Conservation (phyloP, 495 filamentous ascomycete genomes). For the Penicillium malachiteum region DNA sequence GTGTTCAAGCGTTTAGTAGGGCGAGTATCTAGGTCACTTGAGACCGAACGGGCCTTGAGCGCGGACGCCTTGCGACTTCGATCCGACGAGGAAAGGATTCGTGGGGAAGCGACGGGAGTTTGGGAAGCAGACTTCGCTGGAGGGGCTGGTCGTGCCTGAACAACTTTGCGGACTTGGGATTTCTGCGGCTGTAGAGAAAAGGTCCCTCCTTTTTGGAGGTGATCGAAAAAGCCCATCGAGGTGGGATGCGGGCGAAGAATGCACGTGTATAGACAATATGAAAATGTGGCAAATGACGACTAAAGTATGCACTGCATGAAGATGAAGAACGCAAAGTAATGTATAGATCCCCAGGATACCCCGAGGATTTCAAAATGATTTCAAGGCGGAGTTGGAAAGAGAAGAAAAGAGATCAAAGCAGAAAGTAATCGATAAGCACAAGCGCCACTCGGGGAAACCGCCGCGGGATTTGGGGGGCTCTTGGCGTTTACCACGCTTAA, state of each 20-base stretch:
- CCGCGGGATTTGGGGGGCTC: conserved; percentile 4
- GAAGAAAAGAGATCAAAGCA: conserved; percentile 12
- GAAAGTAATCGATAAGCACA: conserved; percentile 27
- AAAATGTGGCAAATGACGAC: conserved; percentile 12
- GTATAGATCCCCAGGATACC: conserved; percentile 4
- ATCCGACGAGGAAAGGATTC: conserved; percentile 23
- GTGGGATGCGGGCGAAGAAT: conserved; percentile 7
- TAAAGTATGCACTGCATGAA: conserved; percentile 20
- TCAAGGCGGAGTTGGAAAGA: conserved; percentile 7
- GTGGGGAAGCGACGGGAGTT: conserved; percentile 22
- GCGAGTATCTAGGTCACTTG: conserved; percentile 30
- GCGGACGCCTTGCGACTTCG: conserved; percentile 27
- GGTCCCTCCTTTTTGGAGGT: conserved; percentile 53
- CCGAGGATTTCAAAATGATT: neutral
- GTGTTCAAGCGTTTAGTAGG: conserved; percentile 38
- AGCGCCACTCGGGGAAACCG: conserved; percentile 28
- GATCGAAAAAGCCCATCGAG: conserved; percentile 56
- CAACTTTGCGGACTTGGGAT: conserved; percentile 48
- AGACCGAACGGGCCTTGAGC: conserved; percentile 34
- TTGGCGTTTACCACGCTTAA: conserved; percentile 1
- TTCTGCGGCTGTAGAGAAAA: conserved; percentile 52
- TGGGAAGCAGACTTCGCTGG: conserved; percentile 29
- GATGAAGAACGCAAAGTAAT: conserved; percentile 11
- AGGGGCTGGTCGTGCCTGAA: conserved; percentile 38
- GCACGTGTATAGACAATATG: conserved; percentile 22